Conservation (phyloP, 2,329 filamentous ascomycete genomes). For the Ambrosiella xylebori region DNA sequence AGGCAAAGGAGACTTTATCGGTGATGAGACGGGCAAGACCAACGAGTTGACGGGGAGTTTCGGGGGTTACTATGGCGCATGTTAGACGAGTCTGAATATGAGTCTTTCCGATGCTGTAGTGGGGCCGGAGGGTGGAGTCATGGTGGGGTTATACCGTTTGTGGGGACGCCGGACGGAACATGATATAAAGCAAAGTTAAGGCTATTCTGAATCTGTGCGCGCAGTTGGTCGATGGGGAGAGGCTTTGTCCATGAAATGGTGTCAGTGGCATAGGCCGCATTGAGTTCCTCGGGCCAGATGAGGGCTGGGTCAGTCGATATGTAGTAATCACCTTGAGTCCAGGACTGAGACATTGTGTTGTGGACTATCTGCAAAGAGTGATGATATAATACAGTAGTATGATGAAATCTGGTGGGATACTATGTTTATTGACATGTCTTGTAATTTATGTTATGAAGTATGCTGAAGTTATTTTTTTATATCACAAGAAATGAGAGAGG, state of each 20-base stretch:
- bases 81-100: conserved; percentile 8
- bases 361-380: too few relatives aligned
- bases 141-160: background rate
- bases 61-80: conserved; percentile 18
- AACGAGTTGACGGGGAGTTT: conserved; percentile 21
- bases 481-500: too few relatives aligned
- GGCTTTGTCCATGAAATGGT: conserved; percentile 43
- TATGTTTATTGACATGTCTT: too few relatives aligned
- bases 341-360: background rate
- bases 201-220: conserved; percentile 37
- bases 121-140: too few relatives aligned
- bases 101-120: too few relatives aligned
- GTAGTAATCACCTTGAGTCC: background rate
- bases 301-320: conserved; percentile 33
- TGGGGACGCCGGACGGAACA: conserved; percentile 20
- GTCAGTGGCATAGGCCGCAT: conserved; percentile 37
- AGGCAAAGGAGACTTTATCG: conserved; percentile 51
- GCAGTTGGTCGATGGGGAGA: conserved; percentile 30
- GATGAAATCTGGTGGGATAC: too few relatives aligned
- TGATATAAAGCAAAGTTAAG: conserved; percentile 43
- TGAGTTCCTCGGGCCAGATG: conserved; percentile 36
- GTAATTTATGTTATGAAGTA: too few relatives aligned
- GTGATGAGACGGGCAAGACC: conserved; percentile 42
- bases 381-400: too few relatives aligned
- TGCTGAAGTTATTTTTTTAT: too few relatives aligned